Conservation (phyloP, 1,139 yeast species). For the Yamadazyma aaseri region DNA sequence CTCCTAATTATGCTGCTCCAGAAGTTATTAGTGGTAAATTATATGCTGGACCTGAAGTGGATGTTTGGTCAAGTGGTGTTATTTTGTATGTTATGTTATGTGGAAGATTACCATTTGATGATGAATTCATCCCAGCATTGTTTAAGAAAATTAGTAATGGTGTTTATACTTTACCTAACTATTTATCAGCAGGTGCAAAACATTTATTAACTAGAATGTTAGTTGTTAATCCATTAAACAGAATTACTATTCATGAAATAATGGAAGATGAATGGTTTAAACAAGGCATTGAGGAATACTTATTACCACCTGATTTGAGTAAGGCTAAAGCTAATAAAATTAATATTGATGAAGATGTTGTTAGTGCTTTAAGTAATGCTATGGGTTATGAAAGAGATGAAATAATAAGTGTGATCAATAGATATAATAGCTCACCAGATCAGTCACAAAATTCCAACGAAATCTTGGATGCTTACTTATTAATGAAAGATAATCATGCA, state of each 20-base stretch:
- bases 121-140: slow-evolving; percentile 93
- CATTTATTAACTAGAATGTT: slow-evolving; percentile 86
- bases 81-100: slow-evolving; percentile 95
- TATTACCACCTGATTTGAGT: slow-evolving; percentile 67
- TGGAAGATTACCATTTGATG: slow-evolving; percentile 96
- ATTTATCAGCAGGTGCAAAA: slow-evolving; percentile 84
- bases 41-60: slow-evolving; percentile 98
- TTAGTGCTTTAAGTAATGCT: slow-evolving; percentile 73
- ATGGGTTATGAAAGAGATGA: slow-evolving; percentile 95
- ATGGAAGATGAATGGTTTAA: slow-evolving; percentile 97
- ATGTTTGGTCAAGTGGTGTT: slow-evolving; percentile 98
- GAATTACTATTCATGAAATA: slow-evolving; percentile 92
- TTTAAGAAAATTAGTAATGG: slow-evolving; percentile 95
- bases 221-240: slow-evolving; percentile 92
- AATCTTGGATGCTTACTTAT: slow-evolving; percentile 85
- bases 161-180: slow-evolving; percentile 89
- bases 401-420: slow-evolving; percentile 67
- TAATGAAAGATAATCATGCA: slow-evolving; percentile 81
- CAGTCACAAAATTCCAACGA: slow-evolving; percentile 49
- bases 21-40: slow-evolving; percentile 95
- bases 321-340: slow-evolving; percentile 39
- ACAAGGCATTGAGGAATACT: slow-evolving; percentile 76
- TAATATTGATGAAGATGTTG: slow-evolving; percentile 75
- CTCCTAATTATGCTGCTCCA: slow-evolving; percentile 98
- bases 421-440: slow-evolving; percentile 24